Base-by-base conservation (phyloP, 2,329 filamentous ascomycete genomes). In the Acrodontium crateriforme region DNA sequence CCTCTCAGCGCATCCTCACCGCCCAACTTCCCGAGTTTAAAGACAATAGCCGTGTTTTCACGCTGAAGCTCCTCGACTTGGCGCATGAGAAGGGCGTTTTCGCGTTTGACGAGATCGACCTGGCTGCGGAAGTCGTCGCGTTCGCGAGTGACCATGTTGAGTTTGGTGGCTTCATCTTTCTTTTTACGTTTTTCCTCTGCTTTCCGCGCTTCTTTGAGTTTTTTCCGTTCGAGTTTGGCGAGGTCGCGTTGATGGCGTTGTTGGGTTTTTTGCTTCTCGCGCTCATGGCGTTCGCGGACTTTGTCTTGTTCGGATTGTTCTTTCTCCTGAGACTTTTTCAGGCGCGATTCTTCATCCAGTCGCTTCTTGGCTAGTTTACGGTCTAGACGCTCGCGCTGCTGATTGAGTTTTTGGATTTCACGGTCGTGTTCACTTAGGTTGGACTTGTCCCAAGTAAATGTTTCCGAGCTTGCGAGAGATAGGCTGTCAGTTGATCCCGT, bases 231-330 rank as follows among this genome's bases (percentile, higher is more conserved):
- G 1, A 65, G 65, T 50, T 75, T 78, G 40, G 59, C 61, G 34
- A 71, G 61, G 44, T 83, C 78, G 32, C 64, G 66, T 32, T 62
- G 59, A 25, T 70, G 69, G 54, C 71, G 72, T 38, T 71, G 65
- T 37, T 80, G 70, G 2, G 79, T 55, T 50, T 74, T 77, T 36
- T 58, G 58, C 24, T 78, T 56, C 44, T 82, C 75, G 9, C 64
- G 65, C 37, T 67, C 64, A 41, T 75, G 74, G 40, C 74, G 76
- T 25, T 73, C 73, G 39, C 77, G 69, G 28, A 75, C 69, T 46
- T 76, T 79, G 23, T 69, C 67, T 29, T 60, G 53, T 15, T 49
- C 48, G 16, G 50, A 52, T 8, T 50, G 42, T 19, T 55, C 58
- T 30, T 58, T 57, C 6, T 47, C 44, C 18, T 41, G 31, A 7